Evolutionary conservation across 106 monocot genomes (phyloP), one percentile per base, ranked within the genome.

Genomic region (Alisma plantagoaquatica): DNA sequence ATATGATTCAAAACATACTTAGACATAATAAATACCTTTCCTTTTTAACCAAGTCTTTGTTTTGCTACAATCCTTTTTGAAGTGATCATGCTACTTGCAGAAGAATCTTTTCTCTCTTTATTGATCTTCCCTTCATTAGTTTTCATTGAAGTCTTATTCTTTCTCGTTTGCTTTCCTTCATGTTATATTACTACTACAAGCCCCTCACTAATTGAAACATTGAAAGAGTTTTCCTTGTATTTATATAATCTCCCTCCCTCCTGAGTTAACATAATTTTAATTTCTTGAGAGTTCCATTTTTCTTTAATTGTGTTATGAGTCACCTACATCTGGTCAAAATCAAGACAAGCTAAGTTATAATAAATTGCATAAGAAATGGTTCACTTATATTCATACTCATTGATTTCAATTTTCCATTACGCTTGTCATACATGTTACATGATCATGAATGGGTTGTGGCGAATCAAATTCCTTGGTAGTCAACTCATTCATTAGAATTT

Each of bases 11-110:
- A 38, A 38, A 14, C 35, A 38, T 7, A 38, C 14, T 7, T 6
- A 38, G 14, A 38, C 35, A 38, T 38, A 38, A 38, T 38, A 14
- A 6, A 38, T 18, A 46, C 46, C 46, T 46, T 46, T 46, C 46
- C 5, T 46, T 46, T 10, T 18, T 6, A 46, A 46, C 46, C 0
- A 46, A 5, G 9, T 18, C 17, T 1, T 0, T 0, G 14, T 5
- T 18, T 46, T 46, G 20, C 14, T 0, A 18, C 46, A 46, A n/a
- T 10, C 46, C 17, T 18, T 46, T 18, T 46, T 18, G 6, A 46
- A n/a, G 20, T 46, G 46, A 5, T 18, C 17, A 0, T 15, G 5
- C 46, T 46, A 7, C 17, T 46, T 46, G 17, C 46, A 46, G 20
- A 46, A 46, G 9, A 46, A 46, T 15, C 0, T n/a, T 46, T 46